Percentiles rank a stretch among this genome's conserved stretches.
These are phyloP conservation scores for Acarospora socialis DNA, from an alignment of 2,329 filamentous ascomycete genomes.

Conservation along the genomic window DNA sequence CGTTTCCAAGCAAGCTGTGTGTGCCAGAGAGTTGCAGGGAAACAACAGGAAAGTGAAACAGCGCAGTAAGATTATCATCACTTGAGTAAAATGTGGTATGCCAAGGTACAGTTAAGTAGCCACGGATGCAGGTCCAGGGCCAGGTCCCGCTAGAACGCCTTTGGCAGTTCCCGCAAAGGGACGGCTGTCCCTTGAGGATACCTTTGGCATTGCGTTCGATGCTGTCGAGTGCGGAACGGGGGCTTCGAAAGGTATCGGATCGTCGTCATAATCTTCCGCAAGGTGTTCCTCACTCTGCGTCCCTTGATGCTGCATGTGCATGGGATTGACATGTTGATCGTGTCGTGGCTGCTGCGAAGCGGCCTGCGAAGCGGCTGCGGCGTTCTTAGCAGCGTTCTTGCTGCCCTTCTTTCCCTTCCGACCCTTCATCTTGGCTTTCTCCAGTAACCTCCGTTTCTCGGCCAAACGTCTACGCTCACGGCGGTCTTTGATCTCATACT, in stretches of 20 bases:
- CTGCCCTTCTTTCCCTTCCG: conserved; percentile 74
- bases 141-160: too few relatives aligned
- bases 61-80: too few relatives aligned
- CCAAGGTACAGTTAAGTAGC: too few relatives aligned
- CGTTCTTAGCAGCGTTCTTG: conserved; percentile 47
- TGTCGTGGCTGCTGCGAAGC: conserved; percentile 17
- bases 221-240: conserved; percentile 18
- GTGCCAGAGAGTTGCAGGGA: too few relatives aligned
- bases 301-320: conserved; percentile 24
- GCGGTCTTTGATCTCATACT: conserved; percentile 90
- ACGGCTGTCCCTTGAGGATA: too few relatives aligned
- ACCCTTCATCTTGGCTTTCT: conserved; percentile 89
- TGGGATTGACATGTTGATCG: conserved; percentile 28
- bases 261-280: conserved; percentile 37
- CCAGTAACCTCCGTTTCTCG: conserved; percentile 70
- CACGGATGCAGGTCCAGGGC: too few relatives aligned
- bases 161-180: too few relatives aligned
- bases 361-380: conserved; percentile 17
- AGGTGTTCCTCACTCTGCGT: conserved; percentile 36
- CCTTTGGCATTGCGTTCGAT: too few relatives aligned
- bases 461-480: conserved; percentile 69
- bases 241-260: conserved; percentile 26
- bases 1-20: too few relatives aligned
- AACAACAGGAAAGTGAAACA: too few relatives aligned
- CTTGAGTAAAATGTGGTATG: too few relatives aligned